These are phyloP conservation scores for Erucastrum elatum DNA, from an alignment of 345 rosid genomes.

Conservation along the genomic window DNA sequence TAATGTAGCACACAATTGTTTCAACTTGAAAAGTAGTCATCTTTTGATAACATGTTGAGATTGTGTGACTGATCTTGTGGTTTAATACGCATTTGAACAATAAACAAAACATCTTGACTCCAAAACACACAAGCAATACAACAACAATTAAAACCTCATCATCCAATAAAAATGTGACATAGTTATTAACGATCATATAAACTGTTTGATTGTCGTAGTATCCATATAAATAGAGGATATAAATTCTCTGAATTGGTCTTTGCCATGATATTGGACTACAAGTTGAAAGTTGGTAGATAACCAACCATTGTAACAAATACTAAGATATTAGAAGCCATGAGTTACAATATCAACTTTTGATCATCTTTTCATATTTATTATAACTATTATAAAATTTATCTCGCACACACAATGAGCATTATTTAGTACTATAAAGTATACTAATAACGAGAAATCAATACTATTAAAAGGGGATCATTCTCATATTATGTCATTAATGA, in stretches of 20 bases:
- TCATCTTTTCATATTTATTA: neutral
- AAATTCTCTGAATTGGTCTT: neutral
- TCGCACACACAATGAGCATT: neutral
- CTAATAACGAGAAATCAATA: too few species aligned
- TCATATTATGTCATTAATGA: too few species aligned
- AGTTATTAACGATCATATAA: neutral
- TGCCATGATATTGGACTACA: neutral
- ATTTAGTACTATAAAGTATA: too few species aligned
- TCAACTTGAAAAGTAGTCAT: neutral
- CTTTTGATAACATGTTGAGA: neutral
- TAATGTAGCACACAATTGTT: neutral
- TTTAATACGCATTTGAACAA: neutral
- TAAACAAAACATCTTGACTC: neutral
- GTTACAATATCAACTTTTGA: neutral
- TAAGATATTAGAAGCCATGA: neutral
- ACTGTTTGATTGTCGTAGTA: slow-evolving; percentile 6
- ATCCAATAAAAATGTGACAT: neutral
- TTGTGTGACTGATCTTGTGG: neutral
- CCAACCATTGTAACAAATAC: neutral
- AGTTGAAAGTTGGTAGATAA: slow-evolving; percentile 18
- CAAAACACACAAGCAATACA: neutral
- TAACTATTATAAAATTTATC: neutral
- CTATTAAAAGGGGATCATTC: too few species aligned
- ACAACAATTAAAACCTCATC: too few species aligned
- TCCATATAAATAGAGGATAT: slow-evolving; percentile 9